Evolutionary conservation across 2,329 filamentous ascomycete species (phyloP), one percentile per base, ranked within the genome.

Genomic region (Hymenoscyphus albidus): DNA sequence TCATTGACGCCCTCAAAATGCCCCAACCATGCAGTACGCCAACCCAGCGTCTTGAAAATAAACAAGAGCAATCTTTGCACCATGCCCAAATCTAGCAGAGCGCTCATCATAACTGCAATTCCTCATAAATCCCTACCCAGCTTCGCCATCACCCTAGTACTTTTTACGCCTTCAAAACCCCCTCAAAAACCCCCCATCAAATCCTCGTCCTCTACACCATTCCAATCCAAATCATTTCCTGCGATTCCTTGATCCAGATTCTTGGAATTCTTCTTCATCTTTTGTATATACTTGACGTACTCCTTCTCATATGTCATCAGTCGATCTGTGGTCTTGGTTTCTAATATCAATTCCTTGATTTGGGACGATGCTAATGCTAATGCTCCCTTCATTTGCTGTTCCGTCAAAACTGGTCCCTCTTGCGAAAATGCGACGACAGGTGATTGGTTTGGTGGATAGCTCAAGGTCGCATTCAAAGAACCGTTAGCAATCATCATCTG

Each of bases 221-320:
- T 66, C 68, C 68, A 74, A 16, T 73, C 71, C 68, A 71, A 67
- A 13, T 64, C 62, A 13, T 51, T 39, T 2, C 48, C 68, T 42
- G 27, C 12, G 35, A 64, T 56, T 35, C 63, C 67, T 35, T 63
- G 62, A 32, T 69, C 68, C n/a, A 32, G 6, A 16, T 31, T 55
- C 42, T 66, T 69, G 5, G 16, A 32, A 16, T 62, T 62, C 55
- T 68, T 70, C 65, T 69, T 72, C 32, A 81, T 80, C 70, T 82
- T 82, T 51, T 84, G 79, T 22, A 67, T 59, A 40, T 65, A 70
- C 60, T 79, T 81, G 5, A 86, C 76, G 69, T 86, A 88, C 27
- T 87, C 84, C 67, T 80, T 82, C 71, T 81, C 83, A n/a, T 80
- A 78, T 57, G 78, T 80, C 9, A 89, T 76, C 32, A 84, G 80